Base-by-base conservation (phyloP, 495 filamentous ascomycete species). In the Penicillium pulvis region DNA sequence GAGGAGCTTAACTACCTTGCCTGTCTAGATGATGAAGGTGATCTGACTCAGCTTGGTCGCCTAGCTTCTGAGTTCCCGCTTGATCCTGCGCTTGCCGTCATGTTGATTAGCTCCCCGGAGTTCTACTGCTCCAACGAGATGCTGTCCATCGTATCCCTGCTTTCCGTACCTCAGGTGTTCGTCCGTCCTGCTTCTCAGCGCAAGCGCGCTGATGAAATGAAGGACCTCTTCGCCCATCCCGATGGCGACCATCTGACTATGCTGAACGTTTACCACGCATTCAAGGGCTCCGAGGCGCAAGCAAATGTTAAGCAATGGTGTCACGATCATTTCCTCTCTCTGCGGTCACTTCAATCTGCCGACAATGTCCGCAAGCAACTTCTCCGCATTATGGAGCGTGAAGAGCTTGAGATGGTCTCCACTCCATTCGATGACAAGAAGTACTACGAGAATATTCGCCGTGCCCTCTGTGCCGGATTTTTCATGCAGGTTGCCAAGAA, bases 401-500 rank as follows among this genome's bases (percentile, higher is more conserved):
- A 89, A 54, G 91, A 87, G 52, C 72, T 99, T 10, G 89, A 94
- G 44, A 83, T 99, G 48, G 70, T 98, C 48, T 92, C 87, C 57
- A 96, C 91, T 0, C 84, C 89, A 1, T 97, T 97, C 76, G 89
- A 92, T 50, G 87, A 98, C 74, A 97, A 96, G 81, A 89, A 93
- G 61, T 99, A 99, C 77, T 98, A 97, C 71, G 91, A 84, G 73
- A 99, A 99, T 68, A 98, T 99, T 66, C 89, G 92, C 20, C 87
- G 91, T 16, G 94, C 94, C 10, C 81, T 99, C n/a, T 88, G 96
- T 14, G 85, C 91, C 2, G 94, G 94, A 20, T 99, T 98, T 79
- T 99, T 99, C 81, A 99, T 99, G 94, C 95, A 99, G 68, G 89
- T 98, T n/a, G 94, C 94, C 42, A 97, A 92, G 85, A 89, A 87